These are phyloP conservation scores for Rickenella mellea DNA, from an alignment of 768 basidiomycete genomes.

Conservation along the genomic window DNA sequence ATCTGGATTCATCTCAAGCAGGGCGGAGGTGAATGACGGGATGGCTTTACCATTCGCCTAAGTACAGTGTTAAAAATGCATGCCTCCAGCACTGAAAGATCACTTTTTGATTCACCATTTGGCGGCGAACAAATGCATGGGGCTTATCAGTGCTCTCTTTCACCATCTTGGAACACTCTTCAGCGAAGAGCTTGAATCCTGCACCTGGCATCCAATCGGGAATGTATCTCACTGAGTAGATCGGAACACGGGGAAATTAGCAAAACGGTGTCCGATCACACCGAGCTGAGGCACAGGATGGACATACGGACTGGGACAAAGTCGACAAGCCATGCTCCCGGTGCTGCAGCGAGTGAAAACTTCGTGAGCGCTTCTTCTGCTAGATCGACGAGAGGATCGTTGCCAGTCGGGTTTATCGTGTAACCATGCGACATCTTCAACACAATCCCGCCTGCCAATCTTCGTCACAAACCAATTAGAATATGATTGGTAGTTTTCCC, in stretches of 20 bases:
- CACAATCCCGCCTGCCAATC: slow-evolving; percentile 5
- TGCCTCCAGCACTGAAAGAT: background rate
- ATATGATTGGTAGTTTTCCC: too few species aligned
- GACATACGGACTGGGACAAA: slow-evolving; percentile 14
- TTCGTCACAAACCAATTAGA: background rate
- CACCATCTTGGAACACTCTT: background rate
- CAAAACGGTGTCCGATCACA: too few species aligned
- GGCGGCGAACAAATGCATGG: background rate
- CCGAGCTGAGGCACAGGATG: too few species aligned
- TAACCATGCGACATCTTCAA: slow-evolving; percentile 8
- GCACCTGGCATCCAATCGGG: slow-evolving; percentile 15
- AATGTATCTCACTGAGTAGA: slow-evolving; percentile 7
- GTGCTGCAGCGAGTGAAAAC: slow-evolving; percentile 1
- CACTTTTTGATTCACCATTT: slow-evolving; percentile 1
- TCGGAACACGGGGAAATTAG: background rate
- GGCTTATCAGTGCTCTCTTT: background rate
- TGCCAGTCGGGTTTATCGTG: slow-evolving; percentile 5
- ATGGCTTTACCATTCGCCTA: slow-evolving; percentile 33
- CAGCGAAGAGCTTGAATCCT: slow-evolving; percentile 7
- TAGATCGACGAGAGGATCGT: slow-evolving; percentile 5
- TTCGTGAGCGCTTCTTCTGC: slow-evolving; percentile 4
- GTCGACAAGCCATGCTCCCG: slow-evolving; percentile 5
- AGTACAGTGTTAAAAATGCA: background rate
- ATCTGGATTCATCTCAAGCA: slow-evolving; percentile 21
- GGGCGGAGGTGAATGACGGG: slow-evolving; percentile 33